Base-by-base conservation (phyloP, 1,284 basidiomycete species). In the Fomitopsis betulina region DNA sequence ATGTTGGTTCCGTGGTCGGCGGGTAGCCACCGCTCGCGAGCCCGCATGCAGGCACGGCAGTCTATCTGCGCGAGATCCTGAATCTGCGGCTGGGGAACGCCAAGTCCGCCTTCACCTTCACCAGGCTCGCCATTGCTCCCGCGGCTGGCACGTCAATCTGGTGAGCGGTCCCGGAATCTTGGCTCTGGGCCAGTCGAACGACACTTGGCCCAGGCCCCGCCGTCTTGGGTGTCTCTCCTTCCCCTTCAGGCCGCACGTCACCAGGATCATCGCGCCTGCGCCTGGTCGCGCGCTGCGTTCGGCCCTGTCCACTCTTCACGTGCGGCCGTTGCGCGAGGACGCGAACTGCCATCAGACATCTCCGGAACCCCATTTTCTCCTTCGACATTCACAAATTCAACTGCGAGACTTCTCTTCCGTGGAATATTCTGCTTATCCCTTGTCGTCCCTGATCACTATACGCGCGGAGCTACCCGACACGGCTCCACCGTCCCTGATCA, bases 231-330 rank as follows among this genome's bases (percentile, higher is more conserved):
- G 13, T 10, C n/a, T 21, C 19, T 21, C 19, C 37, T 52, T 19
- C 50, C 50, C 17, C 9, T 27, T 39, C 23, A 8, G 50, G n/a
- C 15, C n/a, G 17, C 23, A 37, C 27, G 45, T 30, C 45, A 47
- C 23, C 45, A 57, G 55, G 55, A 57, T 53, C 56, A 53, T 38
- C 56, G 51, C 51, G 33, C 55, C 55, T 33, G 9, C 55, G 12
- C 39, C 15, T 19, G 30, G 23, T 57, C 56, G 52, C 56, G 51
- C 56, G 56, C 50, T 57, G 56, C 51, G 30, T 35, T 53, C 56
- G 56, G n/a, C 51, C 23, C n/a, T 33, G 10, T 23, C 45, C 13
- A 32, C 37, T 3, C 39, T 38, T 40, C 37, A 53, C 38, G 52
- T 32, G 52, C 45, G 3, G 25, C 25, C 12, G 35, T 9, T 27